phyloP scores from a whole-genome alignment of 2,329 filamentous ascomycete genomes.

The Alternaria rosae region DNA sequence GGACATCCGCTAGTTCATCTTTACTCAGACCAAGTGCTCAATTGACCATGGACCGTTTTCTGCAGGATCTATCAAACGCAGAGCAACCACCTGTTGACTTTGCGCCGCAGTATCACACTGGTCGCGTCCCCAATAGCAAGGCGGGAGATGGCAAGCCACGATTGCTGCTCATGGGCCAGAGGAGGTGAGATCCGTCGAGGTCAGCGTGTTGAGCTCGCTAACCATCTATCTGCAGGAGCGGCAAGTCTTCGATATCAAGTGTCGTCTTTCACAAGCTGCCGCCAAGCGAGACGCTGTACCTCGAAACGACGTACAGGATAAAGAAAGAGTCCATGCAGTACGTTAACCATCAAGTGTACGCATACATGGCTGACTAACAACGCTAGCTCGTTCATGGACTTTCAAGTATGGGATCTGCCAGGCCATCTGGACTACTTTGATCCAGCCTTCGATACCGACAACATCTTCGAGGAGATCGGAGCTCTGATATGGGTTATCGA shows the following conservation, averaged over 20 bases:
- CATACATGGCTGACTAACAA: conserved; percentile 7
- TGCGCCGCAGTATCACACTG: conserved; percentile 52
- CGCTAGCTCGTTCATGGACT: conserved; percentile 94
- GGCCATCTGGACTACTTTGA: conserved; percentile 94
- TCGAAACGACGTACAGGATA: conserved; percentile 93
- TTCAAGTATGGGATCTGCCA: conserved; percentile 97
- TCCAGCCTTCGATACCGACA: conserved; percentile 86
- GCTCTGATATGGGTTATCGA: conserved; percentile 99
- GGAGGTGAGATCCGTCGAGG: conserved; percentile 67
- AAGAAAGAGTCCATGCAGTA: conserved; percentile 96
- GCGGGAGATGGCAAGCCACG: conserved; percentile 75
- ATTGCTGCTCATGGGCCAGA: conserved; percentile 91
- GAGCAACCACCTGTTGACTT: conserved; percentile 50
- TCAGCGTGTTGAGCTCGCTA: conserved; percentile 10
- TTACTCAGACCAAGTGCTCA: conserved; percentile 49
- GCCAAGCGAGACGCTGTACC: conserved; percentile 91
- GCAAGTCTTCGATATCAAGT: conserved; percentile 97
- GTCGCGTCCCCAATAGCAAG: conserved; percentile 57
- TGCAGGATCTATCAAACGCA: conserved; percentile 53
- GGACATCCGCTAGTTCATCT: conserved; percentile 35
- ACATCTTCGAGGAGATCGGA: conserved; percentile 92
- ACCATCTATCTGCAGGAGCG: conserved; percentile 70
- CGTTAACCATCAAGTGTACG: conserved; percentile 47
- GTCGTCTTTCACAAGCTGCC: conserved; percentile 99
- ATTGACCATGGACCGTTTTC: conserved; percentile 53